Base-by-base conservation (phyloP, 306 rosid genomes). In the Castanea crenata region DNA sequence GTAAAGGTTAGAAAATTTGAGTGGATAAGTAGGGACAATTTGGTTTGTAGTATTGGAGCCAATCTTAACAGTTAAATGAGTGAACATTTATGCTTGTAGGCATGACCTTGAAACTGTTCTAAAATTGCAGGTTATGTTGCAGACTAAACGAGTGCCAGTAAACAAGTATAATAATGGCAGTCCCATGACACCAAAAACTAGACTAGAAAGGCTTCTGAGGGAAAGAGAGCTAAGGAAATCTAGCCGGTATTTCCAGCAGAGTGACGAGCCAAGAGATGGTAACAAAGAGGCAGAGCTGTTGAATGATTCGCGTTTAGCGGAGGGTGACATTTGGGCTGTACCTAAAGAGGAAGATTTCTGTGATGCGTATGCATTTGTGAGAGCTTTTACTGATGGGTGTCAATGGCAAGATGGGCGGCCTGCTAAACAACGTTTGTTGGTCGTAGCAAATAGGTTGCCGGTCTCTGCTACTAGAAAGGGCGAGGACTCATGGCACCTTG, bases 381-480 rank as follows among this genome's bases (percentile, higher is more conserved):
- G 81, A 79, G 69, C 62, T 55, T 75, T 81, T 72, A 4, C 69
- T 4, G 92, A 92, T 54, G 90, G 83, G 74, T 79, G 77, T 25
- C 89, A 81, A 74, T 62, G 84, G 89, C 83, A 81, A 81, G 92
- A 92, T 14, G 94, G 86, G 15, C 81, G 88, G 81, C 77, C 92
- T 56, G 21, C 75, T 58, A 92, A 83, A 74, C 97, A 92, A 83
- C 92, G 99, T 19, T 80, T 94, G 56, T 84, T 94, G 87, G 97
- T 94, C 65, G 97, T 94, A 55, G 99, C 99, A 23, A 94, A 94
- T 68, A 87, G 99, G 92, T 80, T 94, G 79, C 97, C 99, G 23
- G 97, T 94, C 49, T 94, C 99, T 57, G 99, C 99, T 35, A 88
- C 88, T 55, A 88, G 99, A 76, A 87, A 44, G 90, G 92, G 97